Base-by-base conservation (phyloP, 2,329 filamentous ascomycete species). In the Elsinoe arachidis region DNA sequence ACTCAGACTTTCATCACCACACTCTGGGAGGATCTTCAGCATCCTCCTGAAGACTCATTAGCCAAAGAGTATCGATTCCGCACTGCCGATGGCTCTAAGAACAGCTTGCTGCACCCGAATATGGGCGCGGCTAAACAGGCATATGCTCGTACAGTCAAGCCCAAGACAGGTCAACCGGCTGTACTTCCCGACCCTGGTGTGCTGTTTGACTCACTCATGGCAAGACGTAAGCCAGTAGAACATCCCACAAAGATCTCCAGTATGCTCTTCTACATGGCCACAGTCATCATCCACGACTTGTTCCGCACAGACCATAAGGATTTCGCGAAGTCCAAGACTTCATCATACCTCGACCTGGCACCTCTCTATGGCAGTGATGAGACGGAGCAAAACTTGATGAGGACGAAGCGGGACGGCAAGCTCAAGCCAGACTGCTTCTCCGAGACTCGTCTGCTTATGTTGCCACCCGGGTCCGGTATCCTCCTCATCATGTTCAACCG, bases 201-300 rank as follows among this genome's bases (percentile, higher is more conserved):
- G 12, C 73, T 89, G 2, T 89, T 89, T 59, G 85, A 88, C 68
- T 80, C 79, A 19, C 66, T 88, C 23, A 80, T 88, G 76, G 82
- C 80, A 14, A 79, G 85, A 23, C 78, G 79, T 59, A 70, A 76
- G n/a, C 81, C 82, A 60, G 77, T 81, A 60, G 75, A 82, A 56
- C 87, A 89, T 66, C 83, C 85, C 0, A 85, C 85, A 53, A 80
- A 82, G n/a, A 83, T 90, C 39, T 90, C 86, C 0, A 85, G 83
- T 63, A 82, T 89, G 72, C 73, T 91, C 14, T 89, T 88, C 68
- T 89, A 90, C 62, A 74, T 88, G 43, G 87, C 86, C 0, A 82
- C 85, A 5, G 85, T 91, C 64, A 78, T 79, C 64, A 78, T 78
- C 49, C 71, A 75, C 72, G 83, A 86, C 64, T 72, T 85, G 52